These are phyloP conservation scores for Alectoria sarmentosa DNA, from an alignment of 495 filamentous ascomycete species.

Conservation along the genomic window DNA sequence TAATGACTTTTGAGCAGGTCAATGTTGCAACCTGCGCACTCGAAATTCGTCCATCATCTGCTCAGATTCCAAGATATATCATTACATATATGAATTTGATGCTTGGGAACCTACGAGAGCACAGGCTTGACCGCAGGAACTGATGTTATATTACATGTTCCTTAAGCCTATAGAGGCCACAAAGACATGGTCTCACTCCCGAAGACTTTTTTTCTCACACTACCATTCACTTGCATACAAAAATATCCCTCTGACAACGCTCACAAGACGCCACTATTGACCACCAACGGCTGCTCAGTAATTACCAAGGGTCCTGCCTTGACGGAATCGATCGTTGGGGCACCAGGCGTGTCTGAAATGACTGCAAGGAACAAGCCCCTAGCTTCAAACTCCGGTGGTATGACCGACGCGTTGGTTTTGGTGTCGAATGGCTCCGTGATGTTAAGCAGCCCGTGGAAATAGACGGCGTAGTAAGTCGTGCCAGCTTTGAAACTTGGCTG, in stretches of 20 bases:
- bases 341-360: conserved; percentile 38
- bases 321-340: conserved; percentile 41
- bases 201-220: not conserved
- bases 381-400: conserved; percentile 42
- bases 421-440: conserved; percentile 42
- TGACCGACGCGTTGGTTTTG: conserved; percentile 33
- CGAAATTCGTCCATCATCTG: too few species aligned
- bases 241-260: not conserved
- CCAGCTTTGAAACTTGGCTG: conserved; percentile 35
- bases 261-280: conserved; percentile 15
- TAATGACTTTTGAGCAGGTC: too few species aligned
- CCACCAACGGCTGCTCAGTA: conserved; percentile 22
- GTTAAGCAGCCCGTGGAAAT: conserved; percentile 42
- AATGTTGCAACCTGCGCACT: too few species aligned
- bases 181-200: too few species aligned
- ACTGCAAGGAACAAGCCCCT: conserved; percentile 42
- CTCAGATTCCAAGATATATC: too few species aligned
- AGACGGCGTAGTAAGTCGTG: conserved; percentile 44
- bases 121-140: too few species aligned
- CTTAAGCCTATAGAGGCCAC: not conserved
- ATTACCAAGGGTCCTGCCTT: conserved; percentile 37
- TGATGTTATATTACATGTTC: not conserved
- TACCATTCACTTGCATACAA: not conserved
- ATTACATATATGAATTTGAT: too few species aligned
- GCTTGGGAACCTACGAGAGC: too few species aligned